Evolutionary conservation across 441 rosid genomes (phyloP).

Genomic region (Populus trichocarpa): DNA sequence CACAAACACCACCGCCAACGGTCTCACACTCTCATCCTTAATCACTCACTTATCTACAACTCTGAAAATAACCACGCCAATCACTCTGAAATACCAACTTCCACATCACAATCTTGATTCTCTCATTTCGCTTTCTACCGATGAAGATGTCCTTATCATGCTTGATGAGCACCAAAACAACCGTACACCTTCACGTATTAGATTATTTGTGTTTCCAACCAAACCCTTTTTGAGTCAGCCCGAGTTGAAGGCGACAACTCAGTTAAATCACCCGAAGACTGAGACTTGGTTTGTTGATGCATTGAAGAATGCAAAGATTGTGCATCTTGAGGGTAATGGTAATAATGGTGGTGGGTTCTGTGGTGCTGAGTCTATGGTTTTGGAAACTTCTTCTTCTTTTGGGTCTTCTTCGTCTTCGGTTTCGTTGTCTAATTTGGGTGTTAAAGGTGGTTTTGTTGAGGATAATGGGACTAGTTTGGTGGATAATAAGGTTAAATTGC

Average conservation of each 20-base stretch:
- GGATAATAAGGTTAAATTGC: constrained; percentile 30
- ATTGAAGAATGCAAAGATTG: constrained; percentile 55
- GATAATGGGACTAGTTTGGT: constrained; percentile 26
- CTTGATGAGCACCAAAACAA: constrained; percentile 53
- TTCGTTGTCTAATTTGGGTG: constrained; percentile 56
- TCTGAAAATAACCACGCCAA: constrained; percentile 38
- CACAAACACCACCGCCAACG: constrained; percentile 17
- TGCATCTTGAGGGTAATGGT: constrained; percentile 30
- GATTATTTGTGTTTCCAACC: constrained; percentile 51
- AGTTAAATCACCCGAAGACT: constrained; percentile 53
- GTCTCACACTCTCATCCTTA: constrained; percentile 35
- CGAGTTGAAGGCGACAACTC: not conserved
- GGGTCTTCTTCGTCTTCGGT: constrained; percentile 73
- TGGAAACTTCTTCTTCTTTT: constrained; percentile 76
- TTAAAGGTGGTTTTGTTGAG: constrained; percentile 39
- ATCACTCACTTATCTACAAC: constrained; percentile 36
- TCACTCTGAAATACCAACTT: constrained; percentile 57
- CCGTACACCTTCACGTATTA: constrained; percentile 45
- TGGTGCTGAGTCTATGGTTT: constrained; percentile 58
- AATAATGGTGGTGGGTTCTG: constrained; percentile 26
- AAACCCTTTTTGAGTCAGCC: constrained; percentile 12
- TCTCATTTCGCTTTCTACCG: constrained; percentile 54
- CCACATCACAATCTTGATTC: constrained; percentile 63
- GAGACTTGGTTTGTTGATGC: constrained; percentile 80
- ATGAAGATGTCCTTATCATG: constrained; percentile 62